Evolutionary conservation across 805 yeast genomes (phyloP), one percentile per base, ranked within the genome.

Genomic region (Cyberlindnera sargentensis): DNA sequence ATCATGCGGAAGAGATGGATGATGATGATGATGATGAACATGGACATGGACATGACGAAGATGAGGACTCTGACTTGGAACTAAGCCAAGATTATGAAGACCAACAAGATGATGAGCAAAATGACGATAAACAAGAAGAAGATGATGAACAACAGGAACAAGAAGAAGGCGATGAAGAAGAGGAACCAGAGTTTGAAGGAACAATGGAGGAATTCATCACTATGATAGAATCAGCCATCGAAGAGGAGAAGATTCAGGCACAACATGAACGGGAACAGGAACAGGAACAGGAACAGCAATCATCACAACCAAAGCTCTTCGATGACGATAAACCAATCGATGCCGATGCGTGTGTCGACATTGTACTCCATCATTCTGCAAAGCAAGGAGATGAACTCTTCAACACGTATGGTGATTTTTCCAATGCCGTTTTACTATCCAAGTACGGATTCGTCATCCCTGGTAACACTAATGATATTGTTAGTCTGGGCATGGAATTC

Each of bases 331-430:
- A 71, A 20, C 52, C 67, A 7, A 62, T 71, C 3, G 47, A 58
- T 4, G 66, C 75, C 2, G 73, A 71, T 41, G 75, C 76, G 45
- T 81, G 89, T 49, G 86, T 95, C 52, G 96, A 88, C 52, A 77
- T 89, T 10, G 69, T 76, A 0, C 55, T 82, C 3, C 66, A 69
- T 20, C 59, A 57, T 10, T 56, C 62, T 2, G 75, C 85, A 1
- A 40, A 53, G 1, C 57, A 63, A 31, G 76, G 78, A 6, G 60
- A 67, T 9, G 96, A 91, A 56, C 56, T 91, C 10, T 85, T 80
- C 67, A 89, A 87, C 63, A 80, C 93, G 0, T 90, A 89, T 54
- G 97, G 96, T 0, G 82, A 80, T 27, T 67, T 82, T 34, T 64
- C 81, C 11, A 87, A 85, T 51, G 69, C 84, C 0, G 72, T 76